Evolutionary conservation across 2,329 filamentous ascomycete genomes (phyloP).

Genomic region (Colletotrichum tropicicola): DNA sequence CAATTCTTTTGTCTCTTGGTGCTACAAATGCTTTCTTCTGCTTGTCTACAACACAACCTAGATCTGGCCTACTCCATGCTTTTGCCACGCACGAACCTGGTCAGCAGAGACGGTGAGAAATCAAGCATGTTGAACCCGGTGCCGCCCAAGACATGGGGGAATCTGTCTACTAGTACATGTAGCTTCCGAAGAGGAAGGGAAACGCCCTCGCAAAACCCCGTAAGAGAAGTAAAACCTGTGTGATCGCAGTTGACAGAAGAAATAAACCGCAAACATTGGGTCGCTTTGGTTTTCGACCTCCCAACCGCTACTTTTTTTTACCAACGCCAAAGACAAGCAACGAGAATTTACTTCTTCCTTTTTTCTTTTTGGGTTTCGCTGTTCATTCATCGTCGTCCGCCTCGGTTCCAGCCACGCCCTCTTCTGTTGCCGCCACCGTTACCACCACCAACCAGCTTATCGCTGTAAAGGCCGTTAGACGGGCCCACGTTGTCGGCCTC

Average conservation of each 20-base stretch:
- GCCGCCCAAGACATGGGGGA: too few relatives aligned
- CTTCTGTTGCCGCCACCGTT: conserved; percentile 28
- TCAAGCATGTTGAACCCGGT: too few relatives aligned
- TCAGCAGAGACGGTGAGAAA: too few relatives aligned
- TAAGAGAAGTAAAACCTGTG: neutral
- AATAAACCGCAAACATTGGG: neutral
- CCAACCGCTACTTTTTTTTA: conserved; percentile 6
- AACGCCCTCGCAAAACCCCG: neutral
- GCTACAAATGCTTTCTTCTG: too few relatives aligned
- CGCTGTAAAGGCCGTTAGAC: conserved; percentile 65
- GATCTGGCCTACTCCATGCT: too few relatives aligned
- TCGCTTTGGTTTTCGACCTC: conserved; percentile 7
- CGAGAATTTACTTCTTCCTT: neutral
- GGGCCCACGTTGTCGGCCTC: conserved; percentile 45
- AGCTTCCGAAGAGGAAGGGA: neutral
- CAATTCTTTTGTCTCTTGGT: too few relatives aligned
- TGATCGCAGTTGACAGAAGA: neutral
- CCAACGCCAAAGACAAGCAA: conserved; percentile 11
- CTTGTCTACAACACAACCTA: too few relatives aligned
- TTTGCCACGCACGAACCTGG: too few relatives aligned
- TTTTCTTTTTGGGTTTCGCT: neutral
- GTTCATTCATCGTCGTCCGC: conserved; percentile 4
- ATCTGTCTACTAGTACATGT: neutral
- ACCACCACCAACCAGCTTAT: conserved; percentile 46
- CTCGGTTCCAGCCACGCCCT: conserved; percentile 32